Percentiles rank a stretch among this genome's conserved stretches.
phyloP scores from a whole-genome alignment of 2,329 filamentous ascomycete genomes.

The Alternaria gaisen region DNA sequence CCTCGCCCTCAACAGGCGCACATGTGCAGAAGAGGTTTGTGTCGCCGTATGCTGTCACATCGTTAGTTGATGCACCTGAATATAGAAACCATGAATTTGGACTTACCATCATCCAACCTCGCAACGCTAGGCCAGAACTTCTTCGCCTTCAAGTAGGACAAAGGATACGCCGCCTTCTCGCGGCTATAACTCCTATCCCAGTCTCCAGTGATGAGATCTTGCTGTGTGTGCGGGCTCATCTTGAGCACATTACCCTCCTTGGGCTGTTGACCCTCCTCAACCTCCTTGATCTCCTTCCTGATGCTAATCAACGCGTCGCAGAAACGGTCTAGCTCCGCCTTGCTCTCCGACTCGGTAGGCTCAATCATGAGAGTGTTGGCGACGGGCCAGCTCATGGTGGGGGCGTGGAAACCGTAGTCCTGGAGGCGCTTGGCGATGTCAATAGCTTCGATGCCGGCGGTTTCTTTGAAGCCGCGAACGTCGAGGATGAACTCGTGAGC shows the following conservation, averaged over 20 bases:
- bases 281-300: slow-evolving; percentile 80
- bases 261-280: slow-evolving; percentile 82
- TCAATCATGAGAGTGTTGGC: slow-evolving; percentile 98
- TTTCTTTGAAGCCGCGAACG: slow-evolving; percentile 82
- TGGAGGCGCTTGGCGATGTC: slow-evolving; percentile 96
- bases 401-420: slow-evolving; percentile 96
- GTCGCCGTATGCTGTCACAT: slow-evolving; percentile 77
- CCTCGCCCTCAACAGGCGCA: slow-evolving; percentile 73
- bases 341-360: slow-evolving; percentile 92
- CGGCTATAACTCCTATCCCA: slow-evolving; percentile 86
- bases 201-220: slow-evolving; percentile 76
- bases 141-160: slow-evolving; percentile 86
- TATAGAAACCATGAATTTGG: neutral
- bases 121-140: slow-evolving; percentile 96
- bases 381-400: slow-evolving; percentile 97
- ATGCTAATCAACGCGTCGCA: slow-evolving; percentile 89
- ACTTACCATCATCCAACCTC: slow-evolving; percentile 84
- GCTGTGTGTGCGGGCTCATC: slow-evolving; percentile 85
- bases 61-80: slow-evolving; percentile 30
- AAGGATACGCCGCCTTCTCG: slow-evolving; percentile 85
- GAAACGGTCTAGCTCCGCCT: slow-evolving; percentile 92
- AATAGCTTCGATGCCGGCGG: slow-evolving; percentile 85
- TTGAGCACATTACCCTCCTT: slow-evolving; percentile 84
- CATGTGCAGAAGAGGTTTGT: slow-evolving; percentile 95
- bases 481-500: slow-evolving; percentile 98